A percentile compares a stretch with the other conserved stretches of the same genome.
These are phyloP conservation scores for Coemansia sp. DNA, from an alignment of 192 early-diverging fungal species.

Conservation along the genomic window DNA sequence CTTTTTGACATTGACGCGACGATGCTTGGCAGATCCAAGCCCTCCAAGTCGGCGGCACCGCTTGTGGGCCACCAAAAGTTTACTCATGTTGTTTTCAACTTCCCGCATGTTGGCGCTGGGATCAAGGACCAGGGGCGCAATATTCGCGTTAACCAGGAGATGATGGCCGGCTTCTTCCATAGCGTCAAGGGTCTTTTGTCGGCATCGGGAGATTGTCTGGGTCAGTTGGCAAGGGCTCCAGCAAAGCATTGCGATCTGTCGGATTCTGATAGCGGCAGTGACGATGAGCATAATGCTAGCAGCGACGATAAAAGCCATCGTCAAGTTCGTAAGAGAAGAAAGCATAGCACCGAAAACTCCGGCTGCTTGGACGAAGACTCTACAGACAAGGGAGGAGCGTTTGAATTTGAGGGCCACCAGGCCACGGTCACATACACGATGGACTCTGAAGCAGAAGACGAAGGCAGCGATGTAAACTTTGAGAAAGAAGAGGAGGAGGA, in stretches of 20 bases:
- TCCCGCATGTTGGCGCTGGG: constrained; percentile 90
- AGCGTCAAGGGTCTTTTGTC: constrained; percentile 60
- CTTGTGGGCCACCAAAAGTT: constrained; percentile 46
- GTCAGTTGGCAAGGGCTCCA: background rate
- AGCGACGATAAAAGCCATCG: background rate
- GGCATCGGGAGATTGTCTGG: constrained; percentile 2
- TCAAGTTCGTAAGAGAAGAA: constrained; percentile 3
- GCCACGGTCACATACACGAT: constrained; percentile 26
- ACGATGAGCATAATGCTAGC: background rate
- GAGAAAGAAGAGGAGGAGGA: background rate
- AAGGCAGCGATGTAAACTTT: background rate
- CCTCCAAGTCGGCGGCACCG: background rate
- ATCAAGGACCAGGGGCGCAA: constrained; percentile 93
- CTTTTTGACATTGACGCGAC: constrained; percentile 82
- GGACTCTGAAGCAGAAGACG: constrained; percentile 6
- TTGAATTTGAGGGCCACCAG: constrained; percentile 45
- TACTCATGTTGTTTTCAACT: constrained; percentile 91
- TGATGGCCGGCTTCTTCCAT: constrained; percentile 65
- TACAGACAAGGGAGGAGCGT: background rate
- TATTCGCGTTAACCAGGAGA: constrained; percentile 73
- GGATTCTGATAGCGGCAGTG: background rate
- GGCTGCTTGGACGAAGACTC: background rate
- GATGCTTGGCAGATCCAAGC: constrained; percentile 57
- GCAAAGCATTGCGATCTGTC: background rate
- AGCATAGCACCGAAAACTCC: constrained; percentile 2